phyloP scores from a whole-genome alignment of 2,329 filamentous ascomycete genomes.

The Calonectria fujianensis region DNA sequence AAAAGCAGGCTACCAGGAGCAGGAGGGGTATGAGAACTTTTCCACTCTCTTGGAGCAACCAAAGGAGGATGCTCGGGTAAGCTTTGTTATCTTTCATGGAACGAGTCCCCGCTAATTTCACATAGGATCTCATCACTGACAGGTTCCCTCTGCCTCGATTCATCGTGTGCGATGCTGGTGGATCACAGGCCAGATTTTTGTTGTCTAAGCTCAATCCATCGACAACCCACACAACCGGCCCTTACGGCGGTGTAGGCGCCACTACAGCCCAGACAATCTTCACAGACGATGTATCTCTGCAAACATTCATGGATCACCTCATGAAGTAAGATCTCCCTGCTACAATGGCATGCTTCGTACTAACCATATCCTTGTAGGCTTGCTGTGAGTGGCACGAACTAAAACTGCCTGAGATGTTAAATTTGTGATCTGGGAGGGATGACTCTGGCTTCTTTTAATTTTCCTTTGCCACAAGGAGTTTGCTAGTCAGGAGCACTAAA shows the following conservation, averaged over 20 bases:
- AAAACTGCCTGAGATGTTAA: slow-evolving; percentile 40
- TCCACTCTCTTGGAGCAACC: slow-evolving; percentile 90
- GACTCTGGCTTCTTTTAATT: not conserved
- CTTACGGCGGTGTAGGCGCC: slow-evolving; percentile 89
- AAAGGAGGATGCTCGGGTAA: slow-evolving; percentile 95
- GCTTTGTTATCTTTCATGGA: slow-evolving; percentile 56
- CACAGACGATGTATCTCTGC: slow-evolving; percentile 97
- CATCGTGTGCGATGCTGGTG: slow-evolving; percentile 98
- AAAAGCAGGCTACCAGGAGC: slow-evolving; percentile 97
- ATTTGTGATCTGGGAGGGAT: not conserved
- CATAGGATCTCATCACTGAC: slow-evolving; percentile 94
- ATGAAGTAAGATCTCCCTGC: slow-evolving; percentile 86
- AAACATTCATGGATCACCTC: slow-evolving; percentile 99
- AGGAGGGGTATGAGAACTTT: slow-evolving; percentile 99
- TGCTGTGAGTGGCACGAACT: slow-evolving; percentile 79
- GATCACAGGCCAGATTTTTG: slow-evolving; percentile 97
- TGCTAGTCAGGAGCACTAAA: not conserved
- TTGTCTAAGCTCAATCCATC: slow-evolving; percentile 98
- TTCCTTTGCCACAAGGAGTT: not conserved
- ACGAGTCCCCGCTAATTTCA: slow-evolving; percentile 46
- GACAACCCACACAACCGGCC: slow-evolving; percentile 94
- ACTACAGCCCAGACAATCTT: slow-evolving; percentile 98
- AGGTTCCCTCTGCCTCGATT: slow-evolving; percentile 98
- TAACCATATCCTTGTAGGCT: slow-evolving; percentile 63
- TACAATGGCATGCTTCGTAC: slow-evolving; percentile 29